These are phyloP conservation scores for Calonectria crousiana DNA, from an alignment of 2,329 filamentous ascomycete genomes.

Conservation along the genomic window DNA sequence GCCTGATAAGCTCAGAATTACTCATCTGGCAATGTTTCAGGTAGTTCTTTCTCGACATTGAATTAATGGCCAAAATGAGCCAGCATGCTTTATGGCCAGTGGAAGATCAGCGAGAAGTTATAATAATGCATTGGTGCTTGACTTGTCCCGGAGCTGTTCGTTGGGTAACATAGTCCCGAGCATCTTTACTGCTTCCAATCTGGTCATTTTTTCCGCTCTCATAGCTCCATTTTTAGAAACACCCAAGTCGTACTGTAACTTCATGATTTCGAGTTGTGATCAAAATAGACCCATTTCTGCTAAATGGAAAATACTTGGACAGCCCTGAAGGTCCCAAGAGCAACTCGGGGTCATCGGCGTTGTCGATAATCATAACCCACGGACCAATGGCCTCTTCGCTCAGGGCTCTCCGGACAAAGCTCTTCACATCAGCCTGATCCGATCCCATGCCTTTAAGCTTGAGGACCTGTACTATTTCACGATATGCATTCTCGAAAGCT, in stretches of 20 bases:
- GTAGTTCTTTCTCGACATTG: slow-evolving; percentile 40
- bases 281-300: slow-evolving; percentile 30
- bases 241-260: slow-evolving; percentile 22
- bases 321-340: slow-evolving; percentile 40
- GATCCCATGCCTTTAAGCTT: slow-evolving; percentile 44
- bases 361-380: slow-evolving; percentile 61
- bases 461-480: slow-evolving; percentile 46
- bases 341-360: slow-evolving; percentile 54
- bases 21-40: slow-evolving; percentile 39
- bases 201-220: slow-evolving; percentile 31
- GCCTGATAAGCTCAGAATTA: slow-evolving; percentile 31
- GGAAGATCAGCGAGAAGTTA: slow-evolving; percentile 47
- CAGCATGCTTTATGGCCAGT: slow-evolving; percentile 52
- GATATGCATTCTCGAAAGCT: slow-evolving; percentile 51
- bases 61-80: slow-evolving; percentile 50
- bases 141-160: slow-evolving; percentile 33
- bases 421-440: slow-evolving; percentile 51
- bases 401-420: slow-evolving; percentile 41
- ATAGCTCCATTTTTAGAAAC: background rate
- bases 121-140: slow-evolving; percentile 42
- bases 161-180: slow-evolving; percentile 31
- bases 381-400: slow-evolving; percentile 18
- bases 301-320: slow-evolving; percentile 45
- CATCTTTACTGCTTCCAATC: slow-evolving; percentile 38
- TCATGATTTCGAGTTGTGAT: slow-evolving; percentile 39